Base-by-base conservation (phyloP, 768 basidiomycete species). In the Tricholoma furcatifolium region DNA sequence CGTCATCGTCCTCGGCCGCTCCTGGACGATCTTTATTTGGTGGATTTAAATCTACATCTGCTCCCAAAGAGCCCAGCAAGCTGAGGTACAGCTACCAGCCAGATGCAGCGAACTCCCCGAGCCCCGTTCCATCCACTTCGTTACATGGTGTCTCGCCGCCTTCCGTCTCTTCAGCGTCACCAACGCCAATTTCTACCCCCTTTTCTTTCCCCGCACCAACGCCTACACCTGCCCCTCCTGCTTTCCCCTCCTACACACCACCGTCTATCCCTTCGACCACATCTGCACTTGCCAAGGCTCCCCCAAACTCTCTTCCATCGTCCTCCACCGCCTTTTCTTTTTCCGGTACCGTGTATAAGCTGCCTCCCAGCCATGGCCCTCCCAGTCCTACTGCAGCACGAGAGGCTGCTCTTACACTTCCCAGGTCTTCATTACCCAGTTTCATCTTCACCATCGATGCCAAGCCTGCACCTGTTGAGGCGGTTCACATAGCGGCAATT, bases 51-150 rank as follows among this genome's bases (percentile, higher is more conserved):
- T 68, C 78, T 2, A 80, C 74, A 23, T 69, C 70, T 27, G 77
- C 78, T 8, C 89, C 89, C 1, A 88, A 84, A 62, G 86, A 88
- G 50, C 88, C 89, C 2, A 90, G 89, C 53, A 91, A 90, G 62
- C 74, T 91, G 51, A 81, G 89, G 23, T 86, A 77, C 60, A 88
- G 87, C 59, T 81, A 86, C 66, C 80, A 83, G 43, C 77, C 81
- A 2, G 86, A 85, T 49, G 18, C 46, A n/a, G 50, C 59, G 23
- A 57, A 61, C 23, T 64, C 71, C 11, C 60, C 70, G 27, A 42
- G 42, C 34, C 47, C 54, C 18, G 8, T 14, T 18, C 35, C 34
- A 7, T 9, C 31, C 21, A 23, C 17, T 24, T 42, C 7, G 7
- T n/a, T 46, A 31, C 20, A 36, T 6, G 44, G 20, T 21, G 34